Conservation (phyloP, 495 filamentous ascomycete genomes). For the Hypoxylon trugodes region DNA sequence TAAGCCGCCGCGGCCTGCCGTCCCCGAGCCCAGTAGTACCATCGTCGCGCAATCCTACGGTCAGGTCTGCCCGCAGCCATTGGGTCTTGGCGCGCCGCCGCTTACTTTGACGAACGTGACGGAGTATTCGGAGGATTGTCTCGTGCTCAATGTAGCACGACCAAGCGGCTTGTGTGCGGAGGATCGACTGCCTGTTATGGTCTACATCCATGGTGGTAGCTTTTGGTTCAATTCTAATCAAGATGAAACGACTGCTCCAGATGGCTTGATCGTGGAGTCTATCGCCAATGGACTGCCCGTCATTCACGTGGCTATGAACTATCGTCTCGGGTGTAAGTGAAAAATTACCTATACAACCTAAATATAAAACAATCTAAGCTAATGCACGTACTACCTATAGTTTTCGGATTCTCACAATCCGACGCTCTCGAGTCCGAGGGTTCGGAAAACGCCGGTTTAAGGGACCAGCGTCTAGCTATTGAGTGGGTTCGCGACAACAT, state of each 20-base stretch:
- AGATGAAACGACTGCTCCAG: slow-evolving; percentile 48
- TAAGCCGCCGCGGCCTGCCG: slow-evolving; percentile 50
- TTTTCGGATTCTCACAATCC: slow-evolving; percentile 44
- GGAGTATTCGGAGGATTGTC: slow-evolving; percentile 54
- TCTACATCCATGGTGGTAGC: slow-evolving; percentile 58
- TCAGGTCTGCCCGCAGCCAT: slow-evolving; percentile 53
- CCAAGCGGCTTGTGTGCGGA: slow-evolving; percentile 39
- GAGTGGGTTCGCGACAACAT: slow-evolving; percentile 68
- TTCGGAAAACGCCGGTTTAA: slow-evolving; percentile 60
- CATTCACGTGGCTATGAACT: slow-evolving; percentile 58
- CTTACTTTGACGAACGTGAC: slow-evolving; percentile 45
- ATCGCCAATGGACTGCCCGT: slow-evolving; percentile 51
- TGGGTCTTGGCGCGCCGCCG: slow-evolving; percentile 35
- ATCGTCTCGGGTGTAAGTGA: slow-evolving; percentile 48
- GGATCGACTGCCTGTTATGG: slow-evolving; percentile 53
- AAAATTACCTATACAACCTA: neutral
- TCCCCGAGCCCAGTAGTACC: slow-evolving; percentile 40
- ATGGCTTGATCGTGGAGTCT: slow-evolving; percentile 55
- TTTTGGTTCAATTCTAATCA: slow-evolving; percentile 47
- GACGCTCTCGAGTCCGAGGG: slow-evolving; percentile 40
- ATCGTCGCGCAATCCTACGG: slow-evolving; percentile 53
- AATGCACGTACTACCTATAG: slow-evolving; percentile 3
- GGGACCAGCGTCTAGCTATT: slow-evolving; percentile 64
- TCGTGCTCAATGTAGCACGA: slow-evolving; percentile 55
- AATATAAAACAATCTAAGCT: neutral